Evolutionary conservation across 2,329 filamentous ascomycete genomes (phyloP), one percentile per base, ranked within the genome.

Genomic region (Hypoxylon sp.): DNA sequence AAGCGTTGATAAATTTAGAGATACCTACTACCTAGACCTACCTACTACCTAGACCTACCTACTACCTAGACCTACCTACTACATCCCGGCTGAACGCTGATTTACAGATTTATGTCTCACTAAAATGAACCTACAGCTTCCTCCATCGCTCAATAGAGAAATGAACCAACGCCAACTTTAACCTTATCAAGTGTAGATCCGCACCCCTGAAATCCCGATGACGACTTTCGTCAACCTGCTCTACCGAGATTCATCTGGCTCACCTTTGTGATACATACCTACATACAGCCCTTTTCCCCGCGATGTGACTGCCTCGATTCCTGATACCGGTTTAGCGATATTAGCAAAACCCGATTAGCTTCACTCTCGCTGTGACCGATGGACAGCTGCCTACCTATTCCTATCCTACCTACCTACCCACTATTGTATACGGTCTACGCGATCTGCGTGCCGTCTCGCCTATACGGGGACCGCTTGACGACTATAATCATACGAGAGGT

Each of bases 231-330:
- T 44, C 40, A 20, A 20, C 40, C 44, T 42, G 30, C 63, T 63
- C 63, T 66, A 64, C 59, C 66, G 55, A 66, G 58, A 61, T 66
- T 64, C 49, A 48, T 57, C 53, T 55, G 7, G 17, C 33, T 58
- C 27, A 59, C 57, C 48, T 53, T 59, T 3, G 25, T 27, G 25
- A 27, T 27, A 27, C 25, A 27, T 27, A 40, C 37, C 3, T 27
- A 27, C 25, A 27, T 27, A 40, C 37, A 30, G 22, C 33, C 35
- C n/a, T n/a, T 56, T 35, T 51, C 66, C 62, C 59, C 63, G 44
- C 66, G 61, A 65, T 51, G 35, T 46, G 42, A 54, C 14, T 42
- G 59, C 56, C 49, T n/a, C 42, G 25, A 50, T 51, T 58, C 64
- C 33, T 37, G 22, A 25, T 44, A 25, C 40, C 40, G 40, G 42